Base-by-base conservation (phyloP, 2,329 filamentous ascomycete species). In the Aureobasidium melanogenum region DNA sequence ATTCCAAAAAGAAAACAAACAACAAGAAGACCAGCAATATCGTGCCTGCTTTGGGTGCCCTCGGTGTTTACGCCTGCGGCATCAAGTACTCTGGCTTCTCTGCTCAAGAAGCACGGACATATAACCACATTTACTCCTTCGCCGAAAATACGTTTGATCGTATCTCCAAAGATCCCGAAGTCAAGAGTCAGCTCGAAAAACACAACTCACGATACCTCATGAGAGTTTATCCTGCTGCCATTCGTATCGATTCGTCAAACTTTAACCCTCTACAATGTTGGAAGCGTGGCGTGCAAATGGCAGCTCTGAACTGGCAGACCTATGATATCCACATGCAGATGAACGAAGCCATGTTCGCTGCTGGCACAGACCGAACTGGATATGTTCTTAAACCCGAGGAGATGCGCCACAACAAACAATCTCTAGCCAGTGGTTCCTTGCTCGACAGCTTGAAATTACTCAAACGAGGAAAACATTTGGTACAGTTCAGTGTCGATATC, bases 311-410 rank as follows among this genome's bases (percentile, higher is more conserved):
- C 75, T 97, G 94, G 93, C 94, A 99, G 75, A 97, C 92, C 0
- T 97, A 95, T 70, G 94, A 97, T 71, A 81, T 95, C 19, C 91
- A 92, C 48, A 94, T 97, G 84, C 93, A 97, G 71, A 82, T 97
- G 73, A 97, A 97, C 72, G 89, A 94, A 67, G 94, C 94, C 69
- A 97, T 99, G 94, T 99, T 97, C 71, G 88, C 91, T 50, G 89
- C 90, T 62, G 90, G 91, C 46, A 87, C 83, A 14, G 94, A 97
- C 75, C 84, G 86, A 61, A 89, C 89, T 2, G 94, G 94, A 47
- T 99, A 97, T 69, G 91, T 97, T 15, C 82, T 97, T 58, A 99
- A 99, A 77, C 93, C 94, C 22, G 83, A 86, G 38, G 89, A 92
- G 70, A 84, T 96, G 64, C 88, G 93, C 67, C 71, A 70, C 63